Base-by-base conservation (phyloP, 495 filamentous ascomycete genomes). In the Cercophora scortea region DNA sequence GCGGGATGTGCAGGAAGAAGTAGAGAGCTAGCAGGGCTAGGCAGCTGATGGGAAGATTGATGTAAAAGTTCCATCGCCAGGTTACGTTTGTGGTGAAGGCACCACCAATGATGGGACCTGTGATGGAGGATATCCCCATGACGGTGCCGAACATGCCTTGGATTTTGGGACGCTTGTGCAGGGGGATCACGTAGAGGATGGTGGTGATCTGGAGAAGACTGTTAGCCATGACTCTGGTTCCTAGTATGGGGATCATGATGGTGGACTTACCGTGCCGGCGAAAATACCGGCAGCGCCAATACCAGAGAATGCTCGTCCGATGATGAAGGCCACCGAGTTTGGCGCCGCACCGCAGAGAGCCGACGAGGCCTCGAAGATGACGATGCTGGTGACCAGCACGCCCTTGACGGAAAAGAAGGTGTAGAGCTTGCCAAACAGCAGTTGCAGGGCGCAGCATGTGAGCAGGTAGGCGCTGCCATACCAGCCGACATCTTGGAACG, bases 381-480 rank as follows among this genome's bases (percentile, higher is more conserved):
- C 9, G 18, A 72, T 62, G 15, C 65, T 59, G 17, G 51, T 50
- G 8, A 77, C 44, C 47, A 68, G 78, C 6, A 67, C 52, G 42
- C 40, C 53, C 61, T 79, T 80, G 19, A 77, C 50, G 8, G 57
- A 56, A 51, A 75, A 77, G 50, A 68, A 71, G 19, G 67, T 74
- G 66, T 76, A 79, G 2, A 61, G 50, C 43, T 74, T 76, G 43
- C 77, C 77, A 56, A 63, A 75, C 3, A 57, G 0, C 74, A 67
- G 56, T 78, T 75, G 41, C 76, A 73, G 1, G 67, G 65, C n/a
- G 67, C 74, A 38, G 43, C 71, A 51, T 11, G 77, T 76, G 5
- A 81, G 55, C 46, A 82, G 72, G 56, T 73, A 80, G 8, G 76
- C 72, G 3, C 68, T 60, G 5, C 73, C 76, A 52, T 81, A 19